Evolutionary conservation across 805 yeast genomes (phyloP), one percentile per base, ranked within the genome.

Genomic region (Wickerhamiella lipophila): DNA sequence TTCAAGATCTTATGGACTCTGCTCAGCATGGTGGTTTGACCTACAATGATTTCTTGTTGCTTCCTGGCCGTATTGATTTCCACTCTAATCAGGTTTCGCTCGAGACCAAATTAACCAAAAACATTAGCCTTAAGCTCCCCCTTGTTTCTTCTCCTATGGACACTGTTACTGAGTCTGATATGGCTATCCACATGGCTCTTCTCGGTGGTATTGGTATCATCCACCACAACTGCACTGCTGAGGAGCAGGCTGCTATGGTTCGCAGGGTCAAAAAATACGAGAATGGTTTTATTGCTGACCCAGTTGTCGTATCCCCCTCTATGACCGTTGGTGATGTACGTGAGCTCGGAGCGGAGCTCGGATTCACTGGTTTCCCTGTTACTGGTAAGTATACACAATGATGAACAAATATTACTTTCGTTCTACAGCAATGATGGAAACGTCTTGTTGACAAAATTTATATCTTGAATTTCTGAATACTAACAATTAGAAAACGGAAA

Each of bases 101-200:
- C 65, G 95, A 88, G 59, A 76, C 95, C 55, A 83, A 77, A 68
- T 74, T 92, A 68, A 89, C 98, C 64, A 88, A 83, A 73, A 83
- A 81, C 63, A 92, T 92, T 73, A 69, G 92, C 49, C 74, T 92
- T 69, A 87, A 83, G 73, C 73, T 95, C 42, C 98, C 98, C 51
- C 86, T 92, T 58, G 89, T 92, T 52, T 89, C 97, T 18, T 86
- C 97, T 61, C 98, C 98, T 59, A 92, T 92, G 98, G 98, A 92
- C 71, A 92, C 98, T 45, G 98, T 92, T 57, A 92, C 98, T 51
- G 98, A 92, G 75, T 71, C 87, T 54, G 84, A 81, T 53, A 92
- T 92, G 98, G 98, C 98, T 56, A 89, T 92, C 60, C 80, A 87
- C 71, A 88, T 92, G 96, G 96, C 98, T 58, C 77, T 92, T 58